A percentile compares a stretch with the other conserved stretches of the same genome.
phyloP scores from a whole-genome alignment of 31 red algal genomes.

The Endocladia muricata region DNA sequence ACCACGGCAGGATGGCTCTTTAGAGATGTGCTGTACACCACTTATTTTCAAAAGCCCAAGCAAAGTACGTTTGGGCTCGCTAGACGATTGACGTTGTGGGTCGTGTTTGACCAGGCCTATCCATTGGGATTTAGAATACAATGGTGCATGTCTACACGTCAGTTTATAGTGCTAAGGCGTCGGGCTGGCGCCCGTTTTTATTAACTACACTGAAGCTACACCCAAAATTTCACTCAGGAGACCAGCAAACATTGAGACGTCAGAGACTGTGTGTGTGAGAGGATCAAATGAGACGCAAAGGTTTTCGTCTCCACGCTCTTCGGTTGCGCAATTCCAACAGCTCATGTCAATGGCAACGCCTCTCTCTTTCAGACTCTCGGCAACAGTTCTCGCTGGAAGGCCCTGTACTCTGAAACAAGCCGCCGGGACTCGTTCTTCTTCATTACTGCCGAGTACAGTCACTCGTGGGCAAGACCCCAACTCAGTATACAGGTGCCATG shows the following conservation, averaged over 20 bases:
- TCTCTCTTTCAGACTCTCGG: background rate
- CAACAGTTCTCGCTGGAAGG: background rate
- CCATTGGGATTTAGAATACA: background rate
- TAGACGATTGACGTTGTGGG: background rate
- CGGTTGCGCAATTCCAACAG: no score
- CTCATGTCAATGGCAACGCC: no score
- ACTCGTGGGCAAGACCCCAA: constrained; percentile 2
- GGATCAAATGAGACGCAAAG: background rate
- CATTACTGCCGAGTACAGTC: constrained; percentile 16
- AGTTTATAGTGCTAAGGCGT: no score
- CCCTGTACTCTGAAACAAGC: constrained; percentile 33
- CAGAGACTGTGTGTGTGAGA: background rate
- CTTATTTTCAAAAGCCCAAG: background rate
- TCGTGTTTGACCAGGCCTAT: background rate
- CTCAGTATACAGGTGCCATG: constrained; percentile 1
- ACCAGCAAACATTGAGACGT: background rate
- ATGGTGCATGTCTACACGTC: no score
- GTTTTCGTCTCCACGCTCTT: no score
- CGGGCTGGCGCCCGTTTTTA: no score
- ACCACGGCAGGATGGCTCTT: background rate
- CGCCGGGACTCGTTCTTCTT: background rate
- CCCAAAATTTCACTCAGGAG: no score
- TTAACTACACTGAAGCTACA: no score
- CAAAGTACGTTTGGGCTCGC: background rate
- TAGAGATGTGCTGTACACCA: background rate